A percentile compares a stretch with the other conserved stretches of the same genome.
Evolutionary conservation across 805 yeast genomes (phyloP).

Genomic region (Zygosaccharomyces gambellarensis): DNA sequence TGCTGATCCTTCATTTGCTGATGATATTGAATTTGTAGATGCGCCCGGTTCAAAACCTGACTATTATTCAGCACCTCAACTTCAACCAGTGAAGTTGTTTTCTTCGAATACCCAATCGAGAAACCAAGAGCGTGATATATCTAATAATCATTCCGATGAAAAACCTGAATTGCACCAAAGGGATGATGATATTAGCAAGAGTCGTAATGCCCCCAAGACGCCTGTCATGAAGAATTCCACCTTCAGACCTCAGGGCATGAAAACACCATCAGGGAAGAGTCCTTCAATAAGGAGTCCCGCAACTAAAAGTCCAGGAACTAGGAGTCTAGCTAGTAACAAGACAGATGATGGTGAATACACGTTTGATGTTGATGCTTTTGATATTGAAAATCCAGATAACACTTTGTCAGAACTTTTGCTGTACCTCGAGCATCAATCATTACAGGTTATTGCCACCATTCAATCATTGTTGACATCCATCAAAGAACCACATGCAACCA

Average conservation of each 20-base stretch:
- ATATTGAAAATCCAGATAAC: slow-evolving; percentile 82
- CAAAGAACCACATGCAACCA: slow-evolving; percentile 69
- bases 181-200: not conserved
- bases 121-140: not conserved
- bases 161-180: not conserved
- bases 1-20: slow-evolving; percentile 2
- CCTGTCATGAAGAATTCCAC: not conserved
- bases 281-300: not conserved
- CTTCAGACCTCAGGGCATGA: not conserved
- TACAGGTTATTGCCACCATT: slow-evolving; percentile 83
- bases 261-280: not conserved
- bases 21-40: slow-evolving; percentile 1
- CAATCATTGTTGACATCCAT: slow-evolving; percentile 75
- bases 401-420: slow-evolving; percentile 76
- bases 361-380: slow-evolving; percentile 70
- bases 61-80: not conserved
- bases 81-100: not conserved
- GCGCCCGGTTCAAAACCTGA: slow-evolving; percentile 10
- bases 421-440: slow-evolving; percentile 90
- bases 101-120: not conserved
- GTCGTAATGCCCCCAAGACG: not conserved
- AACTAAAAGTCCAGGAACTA: not conserved
- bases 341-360: slow-evolving; percentile 28
- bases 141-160: not conserved
- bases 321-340: not conserved